Evolutionary conservation across 2,329 filamentous ascomycete species (phyloP), one percentile per base, ranked within the genome.

Genomic region (Cladobotryum protrusum): DNA sequence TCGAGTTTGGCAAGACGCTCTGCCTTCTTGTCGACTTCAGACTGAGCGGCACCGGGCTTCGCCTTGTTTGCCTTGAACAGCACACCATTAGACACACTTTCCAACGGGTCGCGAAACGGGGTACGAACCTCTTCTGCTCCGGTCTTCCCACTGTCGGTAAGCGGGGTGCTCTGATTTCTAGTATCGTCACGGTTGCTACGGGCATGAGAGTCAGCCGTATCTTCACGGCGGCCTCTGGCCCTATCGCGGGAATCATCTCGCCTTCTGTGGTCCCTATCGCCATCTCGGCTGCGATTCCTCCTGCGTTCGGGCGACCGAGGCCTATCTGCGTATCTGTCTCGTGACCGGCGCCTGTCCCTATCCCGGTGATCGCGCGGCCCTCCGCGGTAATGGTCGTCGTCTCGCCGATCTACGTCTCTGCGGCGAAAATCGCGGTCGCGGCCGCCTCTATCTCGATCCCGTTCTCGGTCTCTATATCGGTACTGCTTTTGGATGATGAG

Each of bases 1-100:
- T 92, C 88, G 24, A 95, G 71, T 64, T 89, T 91, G 24, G 88
- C 88, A 40, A 90, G 75, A 55, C 87, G 77, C 66, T 92, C 87
- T 45, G 85, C 86, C 66, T 91, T 89, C 49, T 69, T 89, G 45
- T 89, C 83, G 54, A 82, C 80, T 60, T 89, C 87, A 29, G 80
- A 75, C 60, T 82, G 82, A 15, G 69, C 68, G 41, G 73, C 69
- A 47, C 75, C 64, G 49, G 76, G 32, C 36, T 63, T 62, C 36
- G 56, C 53, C 62, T 83, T 85, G 47, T 75, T 73, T 54, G 69
- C 62, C 80, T 86, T 72, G 47, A 19, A 17, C 37, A 8, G 6
- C 33, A 32, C 39, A 51, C 54, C 52, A 57, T 67, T 56, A 67
- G 44, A 43, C 17, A 47, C 47, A n/a, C 47, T 44, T 48, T 32